Evolutionary conservation across 2,329 filamentous ascomycete genomes (phyloP), one percentile per base, ranked within the genome.

Genomic region (Periconia sp.): DNA sequence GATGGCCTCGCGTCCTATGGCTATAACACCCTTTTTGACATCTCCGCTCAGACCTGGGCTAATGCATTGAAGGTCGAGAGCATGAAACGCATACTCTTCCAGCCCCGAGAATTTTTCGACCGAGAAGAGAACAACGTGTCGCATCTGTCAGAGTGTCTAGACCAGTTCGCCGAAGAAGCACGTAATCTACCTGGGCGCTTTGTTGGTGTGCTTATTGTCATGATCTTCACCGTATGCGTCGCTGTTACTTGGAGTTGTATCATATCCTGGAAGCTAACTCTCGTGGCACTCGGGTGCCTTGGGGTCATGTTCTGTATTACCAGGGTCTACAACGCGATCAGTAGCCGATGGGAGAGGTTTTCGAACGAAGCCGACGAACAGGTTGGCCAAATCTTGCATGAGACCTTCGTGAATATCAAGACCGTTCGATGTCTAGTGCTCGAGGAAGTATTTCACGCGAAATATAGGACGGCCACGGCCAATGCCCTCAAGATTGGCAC

Each of bases 151-250:
- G 84, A 89, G 47, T 86, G 81, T 31, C 78, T 97, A 0, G 89
- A 95, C 58, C 81, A 87, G 12, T 88, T 89, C 57, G 88, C 87
- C 0, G 91, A 97, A 64, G 90, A 96, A 63, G 92, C 94, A 82
- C 82, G 88, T 7, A 91, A 89, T 55, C 73, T 97, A 0, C 78
- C 95, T 0, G 87, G 88, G 2, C 82, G 87, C 1, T 95, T 96
- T 59, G 78, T 86, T 1, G 86, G 87, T 1, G 82, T 87, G 39
- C 68, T 87, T 1, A 76, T 92, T 11, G 81, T 86, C 8, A 84
- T 88, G 3, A 62, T 76, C 0, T 70, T 83, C 37, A 92, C 95
- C 78, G 77, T 88, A 13, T 43, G 72, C 0, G 79, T 87, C n/a
- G 84, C 89, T 0, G 59, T 94, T 5, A 59, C 80, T 2, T 96